Percentiles rank a stretch among this genome's conserved stretches.
phyloP scores from a whole-genome alignment of 805 yeast species.

The Yarrowia sp. region DNA sequence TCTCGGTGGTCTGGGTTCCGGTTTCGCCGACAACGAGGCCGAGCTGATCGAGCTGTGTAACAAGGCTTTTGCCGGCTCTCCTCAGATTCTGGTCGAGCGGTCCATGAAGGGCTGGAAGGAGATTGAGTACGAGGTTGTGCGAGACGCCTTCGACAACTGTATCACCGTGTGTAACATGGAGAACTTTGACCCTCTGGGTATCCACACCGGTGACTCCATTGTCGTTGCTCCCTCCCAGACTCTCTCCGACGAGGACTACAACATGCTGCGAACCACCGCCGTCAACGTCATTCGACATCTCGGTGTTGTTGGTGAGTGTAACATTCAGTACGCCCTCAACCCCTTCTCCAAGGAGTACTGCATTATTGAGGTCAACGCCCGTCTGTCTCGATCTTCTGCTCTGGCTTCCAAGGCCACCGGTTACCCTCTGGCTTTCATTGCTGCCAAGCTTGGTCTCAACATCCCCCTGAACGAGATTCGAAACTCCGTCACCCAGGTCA shows the following conservation, averaged over 20 bases:
- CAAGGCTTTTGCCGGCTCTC: slow-evolving; percentile 93
- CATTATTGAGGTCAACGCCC: slow-evolving; percentile 96
- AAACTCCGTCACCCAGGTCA: slow-evolving; percentile 90
- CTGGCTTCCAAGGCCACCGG: slow-evolving; percentile 99
- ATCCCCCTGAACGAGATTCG: slow-evolving; percentile 89
- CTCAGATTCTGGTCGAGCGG: slow-evolving; percentile 93
- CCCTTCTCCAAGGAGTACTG: slow-evolving; percentile 95
- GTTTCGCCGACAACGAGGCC: slow-evolving; percentile 88
- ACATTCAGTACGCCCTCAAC: slow-evolving; percentile 94
- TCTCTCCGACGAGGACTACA: slow-evolving; percentile 92
- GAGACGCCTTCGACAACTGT: slow-evolving; percentile 97
- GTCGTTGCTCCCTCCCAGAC: slow-evolving; percentile 99
- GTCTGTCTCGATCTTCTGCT: slow-evolving; percentile 98
- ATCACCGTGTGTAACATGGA: slow-evolving; percentile 99
- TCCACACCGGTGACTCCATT: slow-evolving; percentile 98
- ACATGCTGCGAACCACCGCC: slow-evolving; percentile 97
- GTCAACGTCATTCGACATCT: slow-evolving; percentile 95
- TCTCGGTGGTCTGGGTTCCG: slow-evolving; percentile 97
- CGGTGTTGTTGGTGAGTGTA: slow-evolving; percentile 99
- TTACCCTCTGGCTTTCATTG: slow-evolving; percentile 96
- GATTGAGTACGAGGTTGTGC: slow-evolving; percentile 97
- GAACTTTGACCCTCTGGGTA: slow-evolving; percentile 97
- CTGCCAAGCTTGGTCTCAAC: slow-evolving; percentile 94
- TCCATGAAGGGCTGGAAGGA: slow-evolving; percentile 99
- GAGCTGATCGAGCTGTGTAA: slow-evolving; percentile 84